These are phyloP conservation scores for Pelargonium fulgidum DNA, from an alignment of 441 rosid genomes.

Conservation along the genomic window DNA sequence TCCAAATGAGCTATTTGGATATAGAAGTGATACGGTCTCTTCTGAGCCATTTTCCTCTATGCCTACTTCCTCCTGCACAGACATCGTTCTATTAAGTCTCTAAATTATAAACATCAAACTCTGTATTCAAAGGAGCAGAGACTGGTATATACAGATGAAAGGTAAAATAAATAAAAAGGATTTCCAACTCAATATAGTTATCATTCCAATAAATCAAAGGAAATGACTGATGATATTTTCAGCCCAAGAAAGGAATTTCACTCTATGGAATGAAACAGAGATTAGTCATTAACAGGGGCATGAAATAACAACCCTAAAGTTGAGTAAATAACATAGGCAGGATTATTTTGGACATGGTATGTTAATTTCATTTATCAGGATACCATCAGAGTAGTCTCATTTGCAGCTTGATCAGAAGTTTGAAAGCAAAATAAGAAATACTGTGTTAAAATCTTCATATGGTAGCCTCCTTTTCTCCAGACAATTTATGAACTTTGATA, in stretches of 20 bases:
- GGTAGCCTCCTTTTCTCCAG: too few relatives aligned
- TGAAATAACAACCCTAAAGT: not conserved
- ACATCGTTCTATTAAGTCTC: constrained; percentile 1
- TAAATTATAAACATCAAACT: constrained; percentile 8
- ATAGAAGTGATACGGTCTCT: constrained; percentile 46
- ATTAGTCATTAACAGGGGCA: not conserved
- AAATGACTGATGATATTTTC: not conserved
- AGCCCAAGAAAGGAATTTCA: not conserved
- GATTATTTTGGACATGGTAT: not conserved
- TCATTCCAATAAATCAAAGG: too few relatives aligned
- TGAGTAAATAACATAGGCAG: not conserved
- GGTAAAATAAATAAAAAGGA: not conserved
- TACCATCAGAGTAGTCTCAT: not conserved
- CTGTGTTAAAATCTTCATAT: not conserved
- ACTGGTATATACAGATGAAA: not conserved
- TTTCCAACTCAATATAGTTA: too few relatives aligned
- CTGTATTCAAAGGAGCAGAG: not conserved
- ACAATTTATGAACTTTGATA: too few relatives aligned
- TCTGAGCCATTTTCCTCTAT: constrained; percentile 62
- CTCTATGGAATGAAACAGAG: not conserved
- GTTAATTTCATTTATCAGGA: not conserved
- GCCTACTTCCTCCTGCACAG: constrained; percentile 60
- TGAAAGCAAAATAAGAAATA: not conserved
- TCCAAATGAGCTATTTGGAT: constrained; percentile 68
- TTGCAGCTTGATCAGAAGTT: not conserved